phyloP scores from a whole-genome alignment of 1,284 basidiomycete species.

The Cutaneotrichosporon mucoides region DNA sequence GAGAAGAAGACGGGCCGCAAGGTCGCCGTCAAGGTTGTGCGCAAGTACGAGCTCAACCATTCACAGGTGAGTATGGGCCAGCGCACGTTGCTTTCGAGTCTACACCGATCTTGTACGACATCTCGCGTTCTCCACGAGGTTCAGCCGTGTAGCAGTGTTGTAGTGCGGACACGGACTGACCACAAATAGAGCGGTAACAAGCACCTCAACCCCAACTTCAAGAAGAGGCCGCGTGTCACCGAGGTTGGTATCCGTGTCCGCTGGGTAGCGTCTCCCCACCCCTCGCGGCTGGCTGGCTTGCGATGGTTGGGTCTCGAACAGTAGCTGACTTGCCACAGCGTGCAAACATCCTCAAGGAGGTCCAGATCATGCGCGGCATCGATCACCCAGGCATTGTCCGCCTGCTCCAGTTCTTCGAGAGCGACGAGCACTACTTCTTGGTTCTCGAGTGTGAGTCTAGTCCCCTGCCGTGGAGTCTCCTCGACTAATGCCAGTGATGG shows the following conservation, averaged over 20 bases:
- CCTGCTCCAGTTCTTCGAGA: conserved; percentile 83
- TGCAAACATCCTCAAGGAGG: conserved; percentile 98
- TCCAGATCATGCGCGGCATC: conserved; percentile 97
- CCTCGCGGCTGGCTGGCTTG: background rate
- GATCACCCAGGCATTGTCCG: conserved; percentile 88
- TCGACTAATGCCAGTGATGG: conserved; percentile 63
- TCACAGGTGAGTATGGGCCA: conserved; percentile 73
- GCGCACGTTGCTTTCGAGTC: no score
- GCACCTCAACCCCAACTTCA: conserved; percentile 85
- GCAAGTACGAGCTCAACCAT: conserved; percentile 91
- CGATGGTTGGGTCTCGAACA: background rate
- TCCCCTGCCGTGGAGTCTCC: background rate
- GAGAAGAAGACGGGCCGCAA: conserved; percentile 72
- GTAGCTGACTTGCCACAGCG: conserved; percentile 59
- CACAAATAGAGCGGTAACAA: conserved; percentile 72
- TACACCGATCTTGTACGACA: no score
- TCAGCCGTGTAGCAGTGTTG: no score
- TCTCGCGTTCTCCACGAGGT: no score
- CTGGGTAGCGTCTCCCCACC: background rate
- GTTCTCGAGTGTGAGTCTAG: conserved; percentile 74
- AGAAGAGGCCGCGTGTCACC: conserved; percentile 88
- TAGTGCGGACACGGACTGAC: conserved; percentile 11
- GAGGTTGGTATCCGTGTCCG: conserved; percentile 61
- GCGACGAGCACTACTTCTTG: conserved; percentile 88
- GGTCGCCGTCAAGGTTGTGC: conserved; percentile 95